Evolutionary conservation across 1,139 yeast genomes (phyloP).

Genomic region (Blastobotrys illinoisensis): DNA sequence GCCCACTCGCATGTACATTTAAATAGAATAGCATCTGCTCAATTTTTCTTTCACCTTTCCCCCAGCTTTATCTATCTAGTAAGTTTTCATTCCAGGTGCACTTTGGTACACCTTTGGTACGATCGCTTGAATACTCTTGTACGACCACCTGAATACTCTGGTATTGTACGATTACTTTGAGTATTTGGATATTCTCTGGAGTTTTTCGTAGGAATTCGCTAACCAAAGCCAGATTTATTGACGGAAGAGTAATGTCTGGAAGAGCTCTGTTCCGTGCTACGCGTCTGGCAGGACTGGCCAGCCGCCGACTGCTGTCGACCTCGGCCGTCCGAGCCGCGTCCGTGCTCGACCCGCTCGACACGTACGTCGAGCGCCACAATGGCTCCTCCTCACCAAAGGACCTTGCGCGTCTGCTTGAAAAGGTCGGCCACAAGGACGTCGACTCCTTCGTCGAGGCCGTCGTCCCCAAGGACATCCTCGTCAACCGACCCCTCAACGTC

Average conservation of each 20-base stretch:
- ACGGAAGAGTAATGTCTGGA: conserved; percentile 10
- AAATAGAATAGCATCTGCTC: not conserved
- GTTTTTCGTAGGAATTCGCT: no score
- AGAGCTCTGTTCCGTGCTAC: conserved; percentile 12
- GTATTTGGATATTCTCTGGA: no score
- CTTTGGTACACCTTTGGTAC: no score
- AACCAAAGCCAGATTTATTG: no score
- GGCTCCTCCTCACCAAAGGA: conserved; percentile 69
- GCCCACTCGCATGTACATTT: not conserved
- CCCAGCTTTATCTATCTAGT: not conserved
- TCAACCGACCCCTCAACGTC: conserved; percentile 59
- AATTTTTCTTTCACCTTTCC: not conserved
- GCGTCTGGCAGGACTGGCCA: conserved; percentile 2
- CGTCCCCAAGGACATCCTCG: conserved; percentile 70
- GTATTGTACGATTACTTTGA: no score
- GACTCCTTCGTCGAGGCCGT: conserved; percentile 66
- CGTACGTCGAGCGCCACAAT: conserved; percentile 84
- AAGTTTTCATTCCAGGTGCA: no score
- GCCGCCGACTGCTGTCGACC: conserved; percentile 6
- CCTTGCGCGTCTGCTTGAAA: conserved; percentile 56
- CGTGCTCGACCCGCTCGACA: conserved; percentile 49
- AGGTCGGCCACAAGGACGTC: conserved; percentile 62
- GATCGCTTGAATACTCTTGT: no score
- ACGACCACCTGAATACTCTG: no score
- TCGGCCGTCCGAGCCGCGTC: conserved; percentile 43